These are phyloP conservation scores for Primulina eburnea DNA, from an alignment of 257 asterid species.

Conservation along the genomic window DNA sequence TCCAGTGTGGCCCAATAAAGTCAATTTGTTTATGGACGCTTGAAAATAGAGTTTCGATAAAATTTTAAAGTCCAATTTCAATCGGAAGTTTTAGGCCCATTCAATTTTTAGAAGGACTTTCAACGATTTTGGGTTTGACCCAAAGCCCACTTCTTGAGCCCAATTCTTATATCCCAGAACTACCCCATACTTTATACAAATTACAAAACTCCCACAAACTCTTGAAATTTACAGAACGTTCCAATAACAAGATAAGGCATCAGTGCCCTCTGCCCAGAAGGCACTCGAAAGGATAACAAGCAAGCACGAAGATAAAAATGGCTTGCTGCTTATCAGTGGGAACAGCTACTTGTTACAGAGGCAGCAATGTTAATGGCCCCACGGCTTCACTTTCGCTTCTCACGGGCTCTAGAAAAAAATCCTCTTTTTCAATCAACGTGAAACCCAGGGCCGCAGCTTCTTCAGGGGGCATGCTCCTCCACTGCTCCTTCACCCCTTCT, in stretches of 20 bases:
- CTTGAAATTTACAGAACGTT: background rate
- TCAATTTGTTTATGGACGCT: too few relatives aligned
- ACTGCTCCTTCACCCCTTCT: slow-evolving; percentile 51
- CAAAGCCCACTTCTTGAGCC: background rate
- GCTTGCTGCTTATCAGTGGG: slow-evolving; percentile 63
- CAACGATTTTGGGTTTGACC: background rate
- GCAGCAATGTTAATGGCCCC: slow-evolving; percentile 28
- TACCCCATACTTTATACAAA: background rate
- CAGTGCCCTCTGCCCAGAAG: background rate
- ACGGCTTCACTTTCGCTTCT: slow-evolving; percentile 62
- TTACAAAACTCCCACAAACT: slow-evolving; percentile 8
- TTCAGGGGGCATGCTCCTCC: slow-evolving; percentile 48
- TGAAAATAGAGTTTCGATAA: too few relatives aligned
- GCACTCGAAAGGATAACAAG: background rate
- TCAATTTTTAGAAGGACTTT: background rate
- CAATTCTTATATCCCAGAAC: too few relatives aligned
- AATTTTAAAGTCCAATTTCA: too few relatives aligned
- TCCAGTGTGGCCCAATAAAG: too few relatives aligned
- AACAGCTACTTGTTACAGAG: slow-evolving; percentile 24
- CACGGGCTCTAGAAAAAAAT: slow-evolving; percentile 41
- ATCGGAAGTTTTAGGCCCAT: background rate
- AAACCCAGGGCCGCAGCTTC: slow-evolving; percentile 31
- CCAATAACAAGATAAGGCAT: slow-evolving; percentile 35
- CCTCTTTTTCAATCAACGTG: slow-evolving; percentile 34
- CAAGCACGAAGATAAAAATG: slow-evolving; percentile 30